Evolutionary conservation across 805 yeast genomes (phyloP).

Genomic region (Priceomyces fermenticarens): DNA sequence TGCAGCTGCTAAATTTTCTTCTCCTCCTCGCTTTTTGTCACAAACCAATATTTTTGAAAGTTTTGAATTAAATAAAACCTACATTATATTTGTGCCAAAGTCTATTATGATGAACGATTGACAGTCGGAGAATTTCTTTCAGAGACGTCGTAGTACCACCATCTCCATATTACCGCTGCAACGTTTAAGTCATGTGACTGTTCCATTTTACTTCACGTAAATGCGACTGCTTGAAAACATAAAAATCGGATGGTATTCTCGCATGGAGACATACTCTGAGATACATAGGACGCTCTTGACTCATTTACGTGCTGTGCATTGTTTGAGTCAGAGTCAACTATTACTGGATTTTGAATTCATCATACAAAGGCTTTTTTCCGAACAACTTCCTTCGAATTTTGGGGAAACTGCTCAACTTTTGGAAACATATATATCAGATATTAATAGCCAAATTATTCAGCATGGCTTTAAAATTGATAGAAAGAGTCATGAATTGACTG

Average conservation of each 20-base stretch:
- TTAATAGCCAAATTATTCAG: conserved; percentile 29
- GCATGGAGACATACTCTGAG: conserved; percentile 7
- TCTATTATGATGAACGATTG: no score
- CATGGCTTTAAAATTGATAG: conserved; percentile 44
- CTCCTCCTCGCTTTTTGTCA: no score
- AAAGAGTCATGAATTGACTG: conserved; percentile 33
- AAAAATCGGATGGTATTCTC: no score
- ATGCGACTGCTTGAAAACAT: conserved; percentile 7
- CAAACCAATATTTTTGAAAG: no score
- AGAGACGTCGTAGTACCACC: no score
- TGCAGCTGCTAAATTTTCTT: no score
- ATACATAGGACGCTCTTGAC: conserved; percentile 23
- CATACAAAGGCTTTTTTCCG: conserved; percentile 7
- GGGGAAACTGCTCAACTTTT: conserved; percentile 6
- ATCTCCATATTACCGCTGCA: no score
- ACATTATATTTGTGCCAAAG: no score
- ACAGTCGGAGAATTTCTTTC: no score
- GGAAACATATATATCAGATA: conserved; percentile 20
- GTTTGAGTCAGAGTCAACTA: conserved; percentile 17
- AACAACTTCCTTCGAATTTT: background rate
- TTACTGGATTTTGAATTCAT: conserved; percentile 19
- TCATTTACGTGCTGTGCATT: conserved; percentile 26
- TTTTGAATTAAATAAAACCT: no score
- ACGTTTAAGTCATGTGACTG: no score
- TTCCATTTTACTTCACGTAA: no score